Conservation (phyloP, 495 filamentous ascomycete genomes). For the Aspergillus bridgeri region DNA sequence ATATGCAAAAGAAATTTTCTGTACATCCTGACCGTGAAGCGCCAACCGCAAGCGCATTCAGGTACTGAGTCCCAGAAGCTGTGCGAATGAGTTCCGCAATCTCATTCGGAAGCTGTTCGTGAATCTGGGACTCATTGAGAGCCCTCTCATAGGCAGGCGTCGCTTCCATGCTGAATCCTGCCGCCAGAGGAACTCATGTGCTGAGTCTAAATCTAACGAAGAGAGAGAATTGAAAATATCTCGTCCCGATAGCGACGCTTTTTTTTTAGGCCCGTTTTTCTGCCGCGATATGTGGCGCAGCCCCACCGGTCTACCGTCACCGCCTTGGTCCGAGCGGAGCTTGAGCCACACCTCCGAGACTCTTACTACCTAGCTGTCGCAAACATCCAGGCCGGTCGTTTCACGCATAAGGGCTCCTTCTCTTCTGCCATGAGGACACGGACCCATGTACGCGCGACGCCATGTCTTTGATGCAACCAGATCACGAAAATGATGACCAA, state of each 20-base stretch:
- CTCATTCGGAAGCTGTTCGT: slow-evolving; percentile 60
- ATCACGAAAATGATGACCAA: slow-evolving; percentile 11
- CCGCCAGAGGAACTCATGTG: slow-evolving; percentile 32
- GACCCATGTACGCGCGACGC: slow-evolving; percentile 13
- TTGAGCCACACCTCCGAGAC: slow-evolving; percentile 26
- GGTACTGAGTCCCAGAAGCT: slow-evolving; percentile 59
- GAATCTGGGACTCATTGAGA: slow-evolving; percentile 43
- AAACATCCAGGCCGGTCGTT: not conserved
- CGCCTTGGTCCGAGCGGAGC: slow-evolving; percentile 34
- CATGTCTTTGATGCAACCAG: slow-evolving; percentile 16
- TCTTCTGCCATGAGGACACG: slow-evolving; percentile 11
- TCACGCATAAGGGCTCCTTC: slow-evolving; percentile 16
- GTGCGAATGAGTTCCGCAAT: slow-evolving; percentile 60
- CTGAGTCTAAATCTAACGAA: not conserved
- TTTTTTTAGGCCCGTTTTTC: slow-evolving; percentile 35
- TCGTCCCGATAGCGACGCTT: slow-evolving; percentile 25
- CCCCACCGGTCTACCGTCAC: slow-evolving; percentile 30
- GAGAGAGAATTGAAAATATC: not conserved
- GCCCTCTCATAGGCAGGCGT: slow-evolving; percentile 44
- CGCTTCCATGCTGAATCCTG: slow-evolving; percentile 40
- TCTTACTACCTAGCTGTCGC: slow-evolving; percentile 10
- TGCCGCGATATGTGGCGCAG: slow-evolving; percentile 32
- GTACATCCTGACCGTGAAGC: slow-evolving; percentile 65
- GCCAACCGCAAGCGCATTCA: slow-evolving; percentile 63
- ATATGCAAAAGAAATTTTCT: slow-evolving; percentile 63